Evolutionary conservation across 345 rosid species (phyloP).

Genomic region (Brassica nigra): DNA sequence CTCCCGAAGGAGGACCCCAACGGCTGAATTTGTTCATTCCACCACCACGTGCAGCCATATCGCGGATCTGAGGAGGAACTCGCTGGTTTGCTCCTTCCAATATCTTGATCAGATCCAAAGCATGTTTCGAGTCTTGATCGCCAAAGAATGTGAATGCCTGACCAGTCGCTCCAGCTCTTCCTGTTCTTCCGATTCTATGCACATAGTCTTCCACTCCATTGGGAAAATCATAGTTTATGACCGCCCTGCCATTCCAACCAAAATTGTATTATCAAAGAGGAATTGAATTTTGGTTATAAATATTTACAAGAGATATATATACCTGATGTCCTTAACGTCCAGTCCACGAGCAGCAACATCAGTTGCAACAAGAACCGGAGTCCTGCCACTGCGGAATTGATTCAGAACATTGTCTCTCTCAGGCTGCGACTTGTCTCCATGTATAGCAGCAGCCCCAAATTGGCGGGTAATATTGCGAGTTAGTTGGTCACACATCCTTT

Average conservation of each 20-base stretch:
- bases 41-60: not conserved
- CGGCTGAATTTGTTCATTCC: not conserved
- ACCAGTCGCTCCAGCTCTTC: not conserved
- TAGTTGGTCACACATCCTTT: not conserved
- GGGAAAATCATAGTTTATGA: not conserved
- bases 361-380: not conserved
- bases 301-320: not conserved
- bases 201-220: not conserved
- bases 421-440: not conserved
- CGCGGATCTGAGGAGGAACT: not conserved
- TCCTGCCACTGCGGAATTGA: not conserved
- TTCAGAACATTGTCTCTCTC: not conserved
- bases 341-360: not conserved
- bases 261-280: not conserved
- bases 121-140: not conserved
- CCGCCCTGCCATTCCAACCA: not conserved
- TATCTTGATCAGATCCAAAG: not conserved
- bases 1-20: constrained; percentile 23
- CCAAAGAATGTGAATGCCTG: not conserved
- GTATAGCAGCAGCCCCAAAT: not conserved
- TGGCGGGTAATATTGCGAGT: not conserved
- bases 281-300: not conserved
- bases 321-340: not conserved
- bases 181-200: not conserved
- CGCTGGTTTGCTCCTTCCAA: not conserved